Conservation (phyloP, 2,329 filamentous ascomycete species). For the Coniella vitis region DNA sequence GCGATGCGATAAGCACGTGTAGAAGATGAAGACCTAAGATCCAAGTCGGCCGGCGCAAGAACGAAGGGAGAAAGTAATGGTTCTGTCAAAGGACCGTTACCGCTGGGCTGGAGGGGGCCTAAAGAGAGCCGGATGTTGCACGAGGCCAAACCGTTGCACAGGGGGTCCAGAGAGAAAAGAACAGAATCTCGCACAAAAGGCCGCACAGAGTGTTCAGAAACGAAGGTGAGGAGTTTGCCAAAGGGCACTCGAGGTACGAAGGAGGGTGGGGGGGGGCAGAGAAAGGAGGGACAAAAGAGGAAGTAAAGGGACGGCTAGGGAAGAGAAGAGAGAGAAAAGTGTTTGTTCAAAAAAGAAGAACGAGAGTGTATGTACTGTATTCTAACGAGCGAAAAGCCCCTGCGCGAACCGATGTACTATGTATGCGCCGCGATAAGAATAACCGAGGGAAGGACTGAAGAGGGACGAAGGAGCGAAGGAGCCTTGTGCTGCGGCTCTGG, state of each 20-base stretch:
- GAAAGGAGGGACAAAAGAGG: slow-evolving; percentile 4
- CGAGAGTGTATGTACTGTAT: not conserved
- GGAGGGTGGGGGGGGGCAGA: not conserved
- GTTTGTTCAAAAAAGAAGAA: not conserved
- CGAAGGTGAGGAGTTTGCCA: slow-evolving; percentile 6
- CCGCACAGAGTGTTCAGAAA: slow-evolving; percentile 9
- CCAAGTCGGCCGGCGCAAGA: not conserved
- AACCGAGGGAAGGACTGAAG: not conserved
- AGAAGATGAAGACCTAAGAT: not conserved
- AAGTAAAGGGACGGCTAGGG: not conserved
- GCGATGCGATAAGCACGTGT: slow-evolving; percentile 17
- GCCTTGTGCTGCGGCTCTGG: not conserved
- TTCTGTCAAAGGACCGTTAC: not conserved
- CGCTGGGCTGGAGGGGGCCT: not conserved
- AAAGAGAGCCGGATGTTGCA: not conserved
- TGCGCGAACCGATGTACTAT: too few species aligned
- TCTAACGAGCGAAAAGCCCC: too few species aligned
- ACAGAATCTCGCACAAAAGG: slow-evolving; percentile 10
- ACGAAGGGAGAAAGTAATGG: not conserved
- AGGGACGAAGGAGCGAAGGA: slow-evolving; percentile 8
- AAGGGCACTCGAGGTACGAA: not conserved
- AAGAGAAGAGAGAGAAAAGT: not conserved
- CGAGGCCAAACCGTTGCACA: slow-evolving; percentile 4
- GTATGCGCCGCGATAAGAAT: slow-evolving; percentile 4
- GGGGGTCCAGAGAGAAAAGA: slow-evolving; percentile 11